Percentiles rank a stretch among this genome's conserved stretches.
These are phyloP conservation scores for Sclerotinia borealis DNA, from an alignment of 2,329 filamentous ascomycete genomes.

Conservation along the genomic window DNA sequence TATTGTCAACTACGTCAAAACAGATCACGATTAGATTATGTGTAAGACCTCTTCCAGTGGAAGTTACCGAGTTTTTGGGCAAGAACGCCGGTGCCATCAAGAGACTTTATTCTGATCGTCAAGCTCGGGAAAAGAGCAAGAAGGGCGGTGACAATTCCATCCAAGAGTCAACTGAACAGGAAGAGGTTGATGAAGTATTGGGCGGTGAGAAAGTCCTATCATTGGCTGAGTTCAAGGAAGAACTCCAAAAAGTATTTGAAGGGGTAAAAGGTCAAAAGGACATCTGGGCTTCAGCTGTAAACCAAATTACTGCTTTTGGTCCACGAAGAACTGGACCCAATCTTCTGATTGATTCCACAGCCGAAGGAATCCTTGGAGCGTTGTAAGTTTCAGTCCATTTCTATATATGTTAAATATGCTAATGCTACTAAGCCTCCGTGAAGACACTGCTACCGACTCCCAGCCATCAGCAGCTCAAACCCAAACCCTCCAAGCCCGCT, in stretches of 20 bases:
- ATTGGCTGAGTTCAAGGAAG: conserved; percentile 67
- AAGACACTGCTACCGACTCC: conserved; percentile 24
- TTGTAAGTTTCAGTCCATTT: conserved; percentile 44
- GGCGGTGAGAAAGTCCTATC: conserved; percentile 58
- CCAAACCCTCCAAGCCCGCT: conserved; percentile 47
- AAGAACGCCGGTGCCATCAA: conserved; percentile 79
- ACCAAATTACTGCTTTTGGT: conserved; percentile 85
- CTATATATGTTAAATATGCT: neutral
- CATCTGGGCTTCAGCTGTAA: conserved; percentile 67
- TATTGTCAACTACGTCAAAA: conserved; percentile 74
- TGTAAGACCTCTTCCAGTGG: conserved; percentile 69
- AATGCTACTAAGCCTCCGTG: conserved; percentile 22
- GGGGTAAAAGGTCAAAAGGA: conserved; percentile 68
- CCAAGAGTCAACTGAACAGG: conserved; percentile 31
- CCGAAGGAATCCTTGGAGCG: conserved; percentile 63
- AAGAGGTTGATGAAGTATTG: conserved; percentile 46
- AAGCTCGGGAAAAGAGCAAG: conserved; percentile 39
- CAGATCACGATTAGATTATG: conserved; percentile 72
- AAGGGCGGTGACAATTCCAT: conserved; percentile 22
- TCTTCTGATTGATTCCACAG: conserved; percentile 77
- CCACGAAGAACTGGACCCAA: conserved; percentile 82
- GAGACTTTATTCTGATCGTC: conserved; percentile 66
- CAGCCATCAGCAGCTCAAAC: conserved; percentile 40
- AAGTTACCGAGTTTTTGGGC: conserved; percentile 77
- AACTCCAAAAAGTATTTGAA: conserved; percentile 64